These are phyloP conservation scores for Pilaira anomala DNA, from an alignment of 192 early-diverging fungal species.

Conservation along the genomic window DNA sequence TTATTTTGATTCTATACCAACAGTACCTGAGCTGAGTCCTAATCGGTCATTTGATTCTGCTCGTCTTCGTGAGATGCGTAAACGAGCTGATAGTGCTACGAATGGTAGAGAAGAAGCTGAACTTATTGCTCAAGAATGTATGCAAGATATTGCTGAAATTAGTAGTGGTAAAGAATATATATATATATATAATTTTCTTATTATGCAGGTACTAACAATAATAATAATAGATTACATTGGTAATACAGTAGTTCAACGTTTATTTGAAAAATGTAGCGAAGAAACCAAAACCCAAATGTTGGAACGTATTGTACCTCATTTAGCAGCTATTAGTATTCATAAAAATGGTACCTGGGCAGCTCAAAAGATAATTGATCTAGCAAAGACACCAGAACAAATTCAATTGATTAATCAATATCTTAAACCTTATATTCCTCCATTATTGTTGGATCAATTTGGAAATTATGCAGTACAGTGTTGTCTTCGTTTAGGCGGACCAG, in stretches of 20 bases:
- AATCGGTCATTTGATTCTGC: slow-evolving; percentile 69
- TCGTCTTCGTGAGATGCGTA: slow-evolving; percentile 83
- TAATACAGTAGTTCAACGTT: slow-evolving; percentile 90
- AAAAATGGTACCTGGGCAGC: slow-evolving; percentile 99
- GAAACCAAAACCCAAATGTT: slow-evolving; percentile 74
- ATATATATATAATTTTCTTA: slow-evolving; percentile 14
- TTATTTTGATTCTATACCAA: slow-evolving; percentile 30
- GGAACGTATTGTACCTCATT: slow-evolving; percentile 74
- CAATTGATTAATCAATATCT: slow-evolving; percentile 56
- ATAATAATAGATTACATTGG: slow-evolving; percentile 93
- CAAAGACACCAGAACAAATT: slow-evolving; percentile 72
- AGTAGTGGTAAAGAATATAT: slow-evolving; percentile 66
- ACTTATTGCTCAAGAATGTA: slow-evolving; percentile 71
- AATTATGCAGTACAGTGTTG: slow-evolving; percentile 99
- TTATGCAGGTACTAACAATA: neutral
- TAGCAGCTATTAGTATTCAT: slow-evolving; percentile 90
- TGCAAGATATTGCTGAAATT: slow-evolving; percentile 86
- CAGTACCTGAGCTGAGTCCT: slow-evolving; percentile 17
- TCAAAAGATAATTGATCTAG: slow-evolving; percentile 94
- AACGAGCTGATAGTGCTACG: slow-evolving; percentile 60
- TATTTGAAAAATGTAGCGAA: slow-evolving; percentile 79
- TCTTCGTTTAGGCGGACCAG: slow-evolving; percentile 67
- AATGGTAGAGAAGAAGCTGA: slow-evolving; percentile 59
- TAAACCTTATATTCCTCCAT: slow-evolving; percentile 71
- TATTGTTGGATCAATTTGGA: slow-evolving; percentile 95